Evolutionary conservation across 441 rosid species (phyloP).

Genomic region (Mallotus repandus): DNA sequence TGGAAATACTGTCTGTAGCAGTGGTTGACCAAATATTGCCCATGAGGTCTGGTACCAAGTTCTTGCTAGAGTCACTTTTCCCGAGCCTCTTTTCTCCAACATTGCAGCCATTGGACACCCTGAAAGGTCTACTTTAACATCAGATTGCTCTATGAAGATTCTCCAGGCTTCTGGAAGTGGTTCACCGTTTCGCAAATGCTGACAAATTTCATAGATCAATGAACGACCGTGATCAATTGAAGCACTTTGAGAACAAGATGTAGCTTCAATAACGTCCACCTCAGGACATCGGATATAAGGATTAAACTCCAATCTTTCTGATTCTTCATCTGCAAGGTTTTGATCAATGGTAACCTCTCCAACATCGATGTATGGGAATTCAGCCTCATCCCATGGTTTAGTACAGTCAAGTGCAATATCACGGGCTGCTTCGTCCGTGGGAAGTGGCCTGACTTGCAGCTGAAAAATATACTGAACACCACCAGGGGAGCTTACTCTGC

Average conservation of each 20-base stretch:
- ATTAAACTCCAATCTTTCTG: constrained; percentile 56
- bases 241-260: constrained; percentile 57
- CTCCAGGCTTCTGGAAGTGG: constrained; percentile 70
- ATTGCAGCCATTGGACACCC: constrained; percentile 65
- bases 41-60: constrained; percentile 50
- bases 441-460: constrained; percentile 46
- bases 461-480: constrained; percentile 61
- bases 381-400: constrained; percentile 57
- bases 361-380: constrained; percentile 49
- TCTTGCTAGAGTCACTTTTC: constrained; percentile 46
- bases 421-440: constrained; percentile 39
- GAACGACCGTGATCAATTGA: constrained; percentile 78
- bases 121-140: constrained; percentile 61
- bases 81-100: constrained; percentile 27
- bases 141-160: constrained; percentile 60
- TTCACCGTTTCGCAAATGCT: constrained; percentile 50
- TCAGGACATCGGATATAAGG: constrained; percentile 50
- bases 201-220: constrained; percentile 67
- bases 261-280: constrained; percentile 57
- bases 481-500: constrained; percentile 42
- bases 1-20: constrained; percentile 55
- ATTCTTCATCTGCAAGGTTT: constrained; percentile 47
- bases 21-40: constrained; percentile 54
- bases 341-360: constrained; percentile 53
- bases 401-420: constrained; percentile 61